Evolutionary conservation across 2,329 filamentous ascomycete species (phyloP).

Genomic region (Fusarium chuoi): DNA sequence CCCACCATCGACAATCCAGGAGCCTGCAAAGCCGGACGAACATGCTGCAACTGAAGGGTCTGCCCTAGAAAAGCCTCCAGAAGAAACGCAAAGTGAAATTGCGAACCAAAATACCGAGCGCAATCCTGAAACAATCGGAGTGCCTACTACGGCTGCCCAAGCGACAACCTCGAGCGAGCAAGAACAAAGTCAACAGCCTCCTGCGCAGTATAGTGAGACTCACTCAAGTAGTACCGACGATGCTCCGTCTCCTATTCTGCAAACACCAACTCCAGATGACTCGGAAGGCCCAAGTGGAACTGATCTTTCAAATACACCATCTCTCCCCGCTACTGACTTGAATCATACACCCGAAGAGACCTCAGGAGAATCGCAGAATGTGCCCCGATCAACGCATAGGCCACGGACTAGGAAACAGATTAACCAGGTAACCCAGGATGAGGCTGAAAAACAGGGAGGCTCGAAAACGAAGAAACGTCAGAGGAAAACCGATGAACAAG

Average conservation of each 20-base stretch:
- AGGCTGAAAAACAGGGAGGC: slow-evolving; percentile 29
- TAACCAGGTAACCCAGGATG: slow-evolving; percentile 18
- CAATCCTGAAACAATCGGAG: background rate
- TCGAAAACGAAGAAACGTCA: slow-evolving; percentile 48
- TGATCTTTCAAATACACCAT: slow-evolving; percentile 29
- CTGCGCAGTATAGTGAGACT: background rate
- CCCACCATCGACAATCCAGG: slow-evolving; percentile 37
- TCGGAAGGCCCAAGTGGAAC: slow-evolving; percentile 20
- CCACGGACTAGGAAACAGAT: slow-evolving; percentile 34
- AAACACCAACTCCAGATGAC: slow-evolving; percentile 25
- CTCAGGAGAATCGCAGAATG: slow-evolving; percentile 8
- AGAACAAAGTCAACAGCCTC: slow-evolving; percentile 3
- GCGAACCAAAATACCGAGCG: background rate
- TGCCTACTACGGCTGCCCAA: background rate
- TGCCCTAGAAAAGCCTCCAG: background rate
- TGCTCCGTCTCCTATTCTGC: slow-evolving; percentile 6
- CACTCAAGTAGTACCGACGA: background rate
- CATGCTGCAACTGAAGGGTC: background rate
- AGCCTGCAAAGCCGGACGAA: slow-evolving; percentile 24
- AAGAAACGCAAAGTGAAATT: background rate
- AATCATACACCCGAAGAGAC: slow-evolving; percentile 17
- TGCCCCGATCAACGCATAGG: slow-evolving; percentile 20
- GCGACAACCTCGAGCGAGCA: slow-evolving; percentile 11
- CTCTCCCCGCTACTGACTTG: slow-evolving; percentile 6
- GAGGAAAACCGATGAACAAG: slow-evolving; percentile 44